Evolutionary conservation across 2,329 filamentous ascomycete species (phyloP).

Genomic region (Trichoderma polysporum): DNA sequence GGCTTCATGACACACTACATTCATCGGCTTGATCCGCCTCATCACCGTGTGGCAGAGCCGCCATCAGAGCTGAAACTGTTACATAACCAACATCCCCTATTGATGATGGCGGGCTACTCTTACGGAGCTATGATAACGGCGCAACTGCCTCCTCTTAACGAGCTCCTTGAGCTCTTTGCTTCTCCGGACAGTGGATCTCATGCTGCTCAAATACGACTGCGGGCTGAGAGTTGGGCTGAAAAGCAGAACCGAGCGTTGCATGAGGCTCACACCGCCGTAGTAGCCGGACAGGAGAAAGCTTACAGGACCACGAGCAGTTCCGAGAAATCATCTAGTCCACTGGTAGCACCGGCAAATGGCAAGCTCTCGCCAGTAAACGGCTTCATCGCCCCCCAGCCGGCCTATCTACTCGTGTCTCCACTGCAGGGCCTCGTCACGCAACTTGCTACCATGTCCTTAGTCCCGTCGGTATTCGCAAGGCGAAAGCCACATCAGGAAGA

Average conservation of each 20-base stretch:
- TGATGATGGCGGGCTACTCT: constrained; percentile 79
- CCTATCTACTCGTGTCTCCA: constrained; percentile 68
- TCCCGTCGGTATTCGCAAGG: constrained; percentile 33
- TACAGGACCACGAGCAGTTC: constrained; percentile 24
- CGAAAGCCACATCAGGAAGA: constrained; percentile 29
- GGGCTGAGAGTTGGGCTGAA: constrained; percentile 66
- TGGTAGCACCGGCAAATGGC: constrained; percentile 24
- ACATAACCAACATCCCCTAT: constrained; percentile 30
- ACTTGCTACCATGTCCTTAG: constrained; percentile 61
- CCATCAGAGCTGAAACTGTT: background rate
- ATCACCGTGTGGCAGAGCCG: background rate
- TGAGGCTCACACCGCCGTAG: constrained; percentile 35
- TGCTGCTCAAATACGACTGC: constrained; percentile 66
- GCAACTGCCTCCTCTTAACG: constrained; percentile 62
- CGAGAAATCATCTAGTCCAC: background rate
- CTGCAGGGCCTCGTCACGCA: constrained; percentile 59
- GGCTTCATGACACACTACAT: constrained; percentile 77
- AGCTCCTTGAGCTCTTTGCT: constrained; percentile 61
- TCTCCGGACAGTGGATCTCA: constrained; percentile 53
- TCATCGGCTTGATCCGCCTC: constrained; percentile 49
- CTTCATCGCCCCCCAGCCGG: constrained; percentile 41
- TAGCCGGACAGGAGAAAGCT: constrained; percentile 26
- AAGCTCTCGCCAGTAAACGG: constrained; percentile 34
- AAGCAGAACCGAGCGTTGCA: constrained; percentile 55
- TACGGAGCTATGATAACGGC: constrained; percentile 84